Evolutionary conservation across 257 asterid species (phyloP).

Genomic region (Primulina eburnea): DNA sequence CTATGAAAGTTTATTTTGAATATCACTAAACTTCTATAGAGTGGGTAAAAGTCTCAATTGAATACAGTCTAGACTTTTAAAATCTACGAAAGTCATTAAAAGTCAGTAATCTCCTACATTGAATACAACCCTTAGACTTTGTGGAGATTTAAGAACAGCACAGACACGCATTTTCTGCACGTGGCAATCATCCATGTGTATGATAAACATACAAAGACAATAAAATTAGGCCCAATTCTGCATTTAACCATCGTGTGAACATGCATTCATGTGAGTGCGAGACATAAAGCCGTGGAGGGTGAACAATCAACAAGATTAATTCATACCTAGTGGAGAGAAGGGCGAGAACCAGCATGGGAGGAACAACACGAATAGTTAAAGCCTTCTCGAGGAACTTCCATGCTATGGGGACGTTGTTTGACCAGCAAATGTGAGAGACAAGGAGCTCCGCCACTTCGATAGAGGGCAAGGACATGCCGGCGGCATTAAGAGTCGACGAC

Average conservation of each 20-base stretch:
- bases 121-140: no score
- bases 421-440: slow-evolving; percentile 85
- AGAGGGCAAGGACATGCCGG: slow-evolving; percentile 72
- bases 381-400: slow-evolving; percentile 97
- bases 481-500: slow-evolving; percentile 56
- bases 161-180: not conserved
- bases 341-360: slow-evolving; percentile 83
- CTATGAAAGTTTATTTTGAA: no score
- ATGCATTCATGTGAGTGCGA: not conserved
- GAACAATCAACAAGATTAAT: slow-evolving; percentile 1
- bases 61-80: no score
- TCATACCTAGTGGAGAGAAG: slow-evolving; percentile 73
- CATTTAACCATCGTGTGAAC: no score
- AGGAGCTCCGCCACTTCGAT: slow-evolving; percentile 65
- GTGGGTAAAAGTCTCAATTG: no score
- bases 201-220: slow-evolving; percentile 6
- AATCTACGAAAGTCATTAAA: no score
- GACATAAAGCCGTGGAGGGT: no score
- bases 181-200: not conserved
- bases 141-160: not conserved
- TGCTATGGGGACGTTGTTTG: slow-evolving; percentile 61
- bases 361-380: slow-evolving; percentile 55
- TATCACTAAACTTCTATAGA: no score
- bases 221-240: not conserved
- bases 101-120: no score